phyloP scores from a whole-genome alignment of 2,329 filamentous ascomycete genomes.

The Meredithiella fracta region DNA sequence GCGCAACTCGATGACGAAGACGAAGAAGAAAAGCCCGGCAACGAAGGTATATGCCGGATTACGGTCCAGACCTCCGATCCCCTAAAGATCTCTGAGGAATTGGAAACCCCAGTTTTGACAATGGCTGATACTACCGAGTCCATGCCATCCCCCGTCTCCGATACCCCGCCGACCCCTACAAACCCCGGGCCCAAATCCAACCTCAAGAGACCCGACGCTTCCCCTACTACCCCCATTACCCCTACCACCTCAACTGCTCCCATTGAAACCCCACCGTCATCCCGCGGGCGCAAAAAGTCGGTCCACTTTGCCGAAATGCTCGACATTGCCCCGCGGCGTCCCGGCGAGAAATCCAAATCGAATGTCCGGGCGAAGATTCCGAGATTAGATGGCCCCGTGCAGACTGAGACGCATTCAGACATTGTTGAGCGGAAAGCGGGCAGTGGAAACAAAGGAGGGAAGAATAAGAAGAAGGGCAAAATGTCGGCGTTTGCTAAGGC shows the following conservation, averaged over 20 bases:
- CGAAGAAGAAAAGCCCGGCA: slow-evolving; percentile 24
- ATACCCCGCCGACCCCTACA: background rate
- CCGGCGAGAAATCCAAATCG: slow-evolving; percentile 9
- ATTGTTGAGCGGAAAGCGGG: slow-evolving; percentile 30
- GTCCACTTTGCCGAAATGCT: slow-evolving; percentile 66
- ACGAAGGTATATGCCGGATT: slow-evolving; percentile 41
- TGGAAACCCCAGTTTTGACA: background rate
- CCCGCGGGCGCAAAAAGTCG: slow-evolving; percentile 39
- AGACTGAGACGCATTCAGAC: slow-evolving; percentile 34
- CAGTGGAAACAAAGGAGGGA: slow-evolving; percentile 13
- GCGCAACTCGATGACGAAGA: slow-evolving; percentile 23
- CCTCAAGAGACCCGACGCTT: slow-evolving; percentile 19
- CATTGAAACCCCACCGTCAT: slow-evolving; percentile 6
- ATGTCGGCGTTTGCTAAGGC: slow-evolving; percentile 39
- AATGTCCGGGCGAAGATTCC: slow-evolving; percentile 12
- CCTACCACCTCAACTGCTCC: too few relatives aligned
- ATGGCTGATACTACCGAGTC: background rate
- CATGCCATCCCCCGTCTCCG: background rate
- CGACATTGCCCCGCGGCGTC: slow-evolving; percentile 43
- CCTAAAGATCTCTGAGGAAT: slow-evolving; percentile 13
- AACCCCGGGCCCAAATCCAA: slow-evolving; percentile 14
- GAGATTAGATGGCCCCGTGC: slow-evolving; percentile 16
- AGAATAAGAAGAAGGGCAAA: slow-evolving; percentile 14
- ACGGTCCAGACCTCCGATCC: slow-evolving; percentile 25
- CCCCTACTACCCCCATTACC: too few relatives aligned